phyloP scores from a whole-genome alignment of 2,329 filamentous ascomycete genomes.

The Nothomitra cinnamomea region DNA sequence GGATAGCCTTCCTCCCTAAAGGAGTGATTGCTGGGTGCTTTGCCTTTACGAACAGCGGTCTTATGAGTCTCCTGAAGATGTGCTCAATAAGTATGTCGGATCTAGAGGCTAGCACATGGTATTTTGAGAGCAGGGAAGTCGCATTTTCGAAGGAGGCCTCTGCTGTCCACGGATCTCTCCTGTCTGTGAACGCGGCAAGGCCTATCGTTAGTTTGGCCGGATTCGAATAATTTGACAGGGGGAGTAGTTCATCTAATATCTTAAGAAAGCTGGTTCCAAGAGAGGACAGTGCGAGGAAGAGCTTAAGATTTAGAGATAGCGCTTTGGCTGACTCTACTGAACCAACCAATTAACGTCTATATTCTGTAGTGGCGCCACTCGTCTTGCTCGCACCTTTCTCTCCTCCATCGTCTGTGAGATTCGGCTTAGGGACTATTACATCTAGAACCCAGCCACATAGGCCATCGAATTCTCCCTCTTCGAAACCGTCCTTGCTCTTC shows the following conservation, averaged over 20 bases:
- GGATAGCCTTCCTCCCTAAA: conserved; percentile 37
- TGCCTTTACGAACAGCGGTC: conserved; percentile 46
- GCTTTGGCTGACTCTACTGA: not conserved
- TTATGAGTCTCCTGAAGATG: conserved; percentile 45
- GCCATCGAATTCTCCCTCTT: not conserved
- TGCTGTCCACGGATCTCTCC: conserved; percentile 9
- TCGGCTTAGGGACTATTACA: not conserved
- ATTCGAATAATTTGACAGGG: not conserved
- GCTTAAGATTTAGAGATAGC: not conserved
- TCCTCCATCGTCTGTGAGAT: not conserved
- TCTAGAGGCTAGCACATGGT: conserved; percentile 13
- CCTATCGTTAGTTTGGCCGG: conserved; percentile 6
- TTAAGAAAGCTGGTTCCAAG: not conserved
- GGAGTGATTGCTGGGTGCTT: conserved; percentile 37
- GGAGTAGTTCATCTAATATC: not conserved
- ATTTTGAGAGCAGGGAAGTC: conserved; percentile 1
- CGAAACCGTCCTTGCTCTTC: not conserved
- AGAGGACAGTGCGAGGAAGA: not conserved
- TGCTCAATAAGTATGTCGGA: conserved; percentile 22
- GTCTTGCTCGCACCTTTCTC: not conserved
- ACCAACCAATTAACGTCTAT: not conserved
- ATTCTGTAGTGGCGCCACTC: not conserved
- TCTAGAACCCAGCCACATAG: not conserved
- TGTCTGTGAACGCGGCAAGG: conserved; percentile 11
- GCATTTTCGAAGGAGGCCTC: conserved; percentile 5